Conservation (phyloP, 2,329 filamentous ascomycete species). For the Pseudogymnoascus destructans region DNA sequence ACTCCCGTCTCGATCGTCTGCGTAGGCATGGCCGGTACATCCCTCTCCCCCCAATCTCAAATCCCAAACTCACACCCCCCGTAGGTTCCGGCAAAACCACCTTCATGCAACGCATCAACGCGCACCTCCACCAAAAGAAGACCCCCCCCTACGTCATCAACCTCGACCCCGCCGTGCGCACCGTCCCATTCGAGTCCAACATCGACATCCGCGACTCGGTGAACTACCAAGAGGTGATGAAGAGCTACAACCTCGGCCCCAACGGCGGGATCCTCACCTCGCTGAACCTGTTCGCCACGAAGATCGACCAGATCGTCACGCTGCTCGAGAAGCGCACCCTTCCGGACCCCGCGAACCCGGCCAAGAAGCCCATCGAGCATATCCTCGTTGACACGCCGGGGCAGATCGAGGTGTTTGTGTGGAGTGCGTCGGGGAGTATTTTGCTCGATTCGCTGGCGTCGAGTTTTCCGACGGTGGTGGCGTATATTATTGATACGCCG, state of each 20-base stretch:
- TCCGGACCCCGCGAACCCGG: slow-evolving; percentile 44
- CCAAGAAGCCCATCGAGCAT: slow-evolving; percentile 51
- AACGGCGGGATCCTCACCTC: slow-evolving; percentile 96
- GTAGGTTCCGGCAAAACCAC: slow-evolving; percentile 94
- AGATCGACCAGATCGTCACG: slow-evolving; percentile 86
- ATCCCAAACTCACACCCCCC: slow-evolving; percentile 6
- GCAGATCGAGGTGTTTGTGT: slow-evolving; percentile 98
- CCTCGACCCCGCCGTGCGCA: slow-evolving; percentile 86
- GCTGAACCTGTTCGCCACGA: slow-evolving; percentile 92
- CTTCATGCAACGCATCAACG: slow-evolving; percentile 97
- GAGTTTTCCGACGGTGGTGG: slow-evolving; percentile 91
- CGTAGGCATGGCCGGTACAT: slow-evolving; percentile 83
- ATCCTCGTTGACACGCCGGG: slow-evolving; percentile 93
- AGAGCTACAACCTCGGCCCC: slow-evolving; percentile 92
- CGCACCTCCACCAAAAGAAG: slow-evolving; percentile 70
- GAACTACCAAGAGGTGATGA: slow-evolving; percentile 99
- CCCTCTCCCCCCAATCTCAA: neutral
- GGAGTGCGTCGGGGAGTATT: slow-evolving; percentile 91
- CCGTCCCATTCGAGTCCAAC: slow-evolving; percentile 89
- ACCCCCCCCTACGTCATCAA: slow-evolving; percentile 90
- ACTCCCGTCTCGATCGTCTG: slow-evolving; percentile 74
- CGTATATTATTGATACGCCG: slow-evolving; percentile 95
- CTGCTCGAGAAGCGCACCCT: slow-evolving; percentile 79
- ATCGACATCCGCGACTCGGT: slow-evolving; percentile 98
- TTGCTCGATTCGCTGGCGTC: slow-evolving; percentile 84